phyloP scores from a whole-genome alignment of 257 asterid species.

The Lavandula angustifolia region DNA sequence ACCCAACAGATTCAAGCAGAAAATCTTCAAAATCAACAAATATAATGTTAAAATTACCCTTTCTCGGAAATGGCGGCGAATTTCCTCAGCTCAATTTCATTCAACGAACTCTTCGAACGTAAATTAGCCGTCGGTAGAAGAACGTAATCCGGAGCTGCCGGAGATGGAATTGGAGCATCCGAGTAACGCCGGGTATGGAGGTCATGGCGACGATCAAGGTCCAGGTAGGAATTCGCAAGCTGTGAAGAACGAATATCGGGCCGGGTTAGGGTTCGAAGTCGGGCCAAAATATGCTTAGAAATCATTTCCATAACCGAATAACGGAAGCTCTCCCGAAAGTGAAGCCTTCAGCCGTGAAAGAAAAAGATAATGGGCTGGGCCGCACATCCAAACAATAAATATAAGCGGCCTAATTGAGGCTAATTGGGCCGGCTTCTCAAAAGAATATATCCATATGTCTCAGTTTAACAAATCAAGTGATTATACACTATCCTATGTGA shows the following conservation, averaged over 20 bases:
- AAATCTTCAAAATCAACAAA: neutral
- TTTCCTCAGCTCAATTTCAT: constrained; percentile 66
- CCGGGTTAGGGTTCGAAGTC: constrained; percentile 39
- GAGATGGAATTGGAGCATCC: constrained; percentile 40
- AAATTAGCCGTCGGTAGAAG: constrained; percentile 31
- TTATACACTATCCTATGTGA: no score
- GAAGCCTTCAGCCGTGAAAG: constrained; percentile 2
- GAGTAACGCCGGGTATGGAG: constrained; percentile 46
- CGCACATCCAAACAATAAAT: no score
- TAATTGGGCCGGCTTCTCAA: neutral
- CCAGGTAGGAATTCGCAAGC: constrained; percentile 13
- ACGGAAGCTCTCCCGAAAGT: neutral
- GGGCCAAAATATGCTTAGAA: constrained; percentile 47
- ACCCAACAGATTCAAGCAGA: neutral
- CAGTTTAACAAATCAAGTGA: neutral
- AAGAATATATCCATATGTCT: neutral
- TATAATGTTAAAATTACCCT: constrained; percentile 45
- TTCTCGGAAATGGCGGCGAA: constrained; percentile 73
- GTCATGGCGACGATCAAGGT: constrained; percentile 10
- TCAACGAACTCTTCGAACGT: constrained; percentile 58
- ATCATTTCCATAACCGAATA: constrained; percentile 40
- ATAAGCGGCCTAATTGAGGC: no score
- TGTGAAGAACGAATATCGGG: constrained; percentile 14
- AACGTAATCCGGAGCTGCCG: constrained; percentile 29
- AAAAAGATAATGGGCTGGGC: neutral